Evolutionary conservation across 148 eudicot species (phyloP), one percentile per base, ranked within the genome.

Genomic region (Fagopyrum homotropicum): DNA sequence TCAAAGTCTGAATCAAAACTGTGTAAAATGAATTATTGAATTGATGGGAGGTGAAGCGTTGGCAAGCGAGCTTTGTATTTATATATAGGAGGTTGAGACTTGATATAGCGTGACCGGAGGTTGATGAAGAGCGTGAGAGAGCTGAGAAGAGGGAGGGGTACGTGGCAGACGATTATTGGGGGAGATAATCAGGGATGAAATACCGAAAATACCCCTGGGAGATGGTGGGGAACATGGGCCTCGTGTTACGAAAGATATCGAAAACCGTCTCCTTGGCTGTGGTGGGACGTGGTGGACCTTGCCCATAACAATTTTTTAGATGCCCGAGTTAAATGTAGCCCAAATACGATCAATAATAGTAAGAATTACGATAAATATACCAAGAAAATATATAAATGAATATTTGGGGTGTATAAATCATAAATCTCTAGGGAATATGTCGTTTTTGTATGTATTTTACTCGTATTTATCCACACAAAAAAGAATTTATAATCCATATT

Each of bases 211-310:
- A 9, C 71, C 71, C 71, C 15, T 66, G 2, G 71, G 46, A 45
- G 9, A 35, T 66, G 71, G 71, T 66, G 71, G 71, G 71, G 71
- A 66, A 66, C 71, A 66, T 66, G 71, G 71, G 71, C 71, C 71
- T 66, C 71, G 71, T 66, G 71, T 66, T 66, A 43, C 71, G 71
- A 66, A 63, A 63, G 69, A 63, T 63, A 63, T 63, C 69, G 69
- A 63, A 66, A 66, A 66, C 71, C 71, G 71, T 66, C 71, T 66
- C 40, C 40, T 2, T 35, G 46, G 69, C 69, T 63, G 63, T 57
- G 63, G 61, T 57, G 68, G 68, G 68, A 61, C 68, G 68, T 66
- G 46, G 71, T 66, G 71, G 71, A n/a, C 22, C 17, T 66, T 66
- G 71, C 71, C 71, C 71, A 66, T 66, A 66, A 66, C 71, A 66